Conservation (phyloP, 75 land plant species). For the Adiantum capillusveneris region DNA sequence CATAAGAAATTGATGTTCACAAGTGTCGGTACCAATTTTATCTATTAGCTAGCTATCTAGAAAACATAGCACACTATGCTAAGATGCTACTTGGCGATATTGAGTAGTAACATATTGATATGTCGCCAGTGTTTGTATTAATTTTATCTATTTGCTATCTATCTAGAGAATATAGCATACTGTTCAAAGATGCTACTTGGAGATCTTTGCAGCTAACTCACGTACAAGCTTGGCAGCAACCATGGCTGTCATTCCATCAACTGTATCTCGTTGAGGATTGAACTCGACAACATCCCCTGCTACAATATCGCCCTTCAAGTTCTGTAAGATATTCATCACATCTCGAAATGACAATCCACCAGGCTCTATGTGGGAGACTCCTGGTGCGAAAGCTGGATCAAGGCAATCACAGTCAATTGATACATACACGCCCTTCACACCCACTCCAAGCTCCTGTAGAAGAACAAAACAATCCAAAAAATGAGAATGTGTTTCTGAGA, state of each 20-base stretch:
- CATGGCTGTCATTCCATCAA: slow-evolving; percentile 99
- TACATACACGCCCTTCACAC: slow-evolving; percentile 89
- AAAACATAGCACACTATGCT: too few species aligned
- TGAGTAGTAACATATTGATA: too few species aligned
- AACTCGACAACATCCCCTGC: slow-evolving; percentile 96
- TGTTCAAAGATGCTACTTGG: too few species aligned
- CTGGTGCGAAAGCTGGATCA: slow-evolving; percentile 99
- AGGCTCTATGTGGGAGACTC: slow-evolving; percentile 95
- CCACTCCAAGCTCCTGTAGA: slow-evolving; percentile 78
- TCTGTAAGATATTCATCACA: slow-evolving; percentile 86
- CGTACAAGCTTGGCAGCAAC: slow-evolving; percentile 96
- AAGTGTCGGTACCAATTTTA: too few species aligned
- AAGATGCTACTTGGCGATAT: too few species aligned
- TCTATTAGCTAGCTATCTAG: too few species aligned
- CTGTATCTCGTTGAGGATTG: slow-evolving; percentile 98
- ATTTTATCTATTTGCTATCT: too few species aligned
- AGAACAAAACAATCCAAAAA: too few species aligned
- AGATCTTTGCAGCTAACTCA: slow-evolving; percentile 86
- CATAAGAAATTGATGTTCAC: too few species aligned
- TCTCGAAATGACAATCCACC: slow-evolving; percentile 94
- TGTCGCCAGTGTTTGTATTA: too few species aligned
- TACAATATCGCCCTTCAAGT: slow-evolving; percentile 73
- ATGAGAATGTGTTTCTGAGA: too few species aligned
- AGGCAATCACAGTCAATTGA: slow-evolving; percentile 91
- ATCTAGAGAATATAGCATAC: too few species aligned